A percentile compares a stretch with the other conserved stretches of the same genome.
Conservation (phyloP, 2,329 filamentous ascomycete genomes). For the Conoideocrella luteorostrata region DNA sequence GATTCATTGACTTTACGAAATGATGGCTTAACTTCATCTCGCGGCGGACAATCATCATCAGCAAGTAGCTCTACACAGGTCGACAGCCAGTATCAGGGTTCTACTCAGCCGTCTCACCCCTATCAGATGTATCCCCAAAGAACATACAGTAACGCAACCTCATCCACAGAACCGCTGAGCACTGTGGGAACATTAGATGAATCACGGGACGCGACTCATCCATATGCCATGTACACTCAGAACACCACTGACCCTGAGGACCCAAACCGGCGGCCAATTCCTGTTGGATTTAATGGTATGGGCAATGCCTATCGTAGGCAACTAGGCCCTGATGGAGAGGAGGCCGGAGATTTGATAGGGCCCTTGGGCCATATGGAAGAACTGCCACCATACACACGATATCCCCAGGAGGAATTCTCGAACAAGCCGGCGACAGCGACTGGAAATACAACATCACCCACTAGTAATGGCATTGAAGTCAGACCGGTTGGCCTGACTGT, state of each 20-base stretch:
- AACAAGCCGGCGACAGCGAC: conserved; percentile 26
- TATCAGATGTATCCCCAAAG: conserved; percentile 81
- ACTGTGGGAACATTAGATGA: conserved; percentile 46
- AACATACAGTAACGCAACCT: conserved; percentile 62
- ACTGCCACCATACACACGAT: conserved; percentile 84
- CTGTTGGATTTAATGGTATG: conserved; percentile 68
- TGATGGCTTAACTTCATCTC: conserved; percentile 34
- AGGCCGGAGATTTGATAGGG: conserved; percentile 79
- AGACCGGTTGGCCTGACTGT: not conserved
- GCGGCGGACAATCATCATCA: conserved; percentile 5
- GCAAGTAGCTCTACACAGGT: conserved; percentile 23
- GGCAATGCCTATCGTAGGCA: conserved; percentile 63
- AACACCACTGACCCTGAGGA: conserved; percentile 57
- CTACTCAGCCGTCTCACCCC: conserved; percentile 71
- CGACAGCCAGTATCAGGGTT: conserved; percentile 63
- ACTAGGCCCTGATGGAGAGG: conserved; percentile 74
- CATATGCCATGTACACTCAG: conserved; percentile 82
- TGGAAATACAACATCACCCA: conserved; percentile 12
- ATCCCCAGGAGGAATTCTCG: conserved; percentile 66
- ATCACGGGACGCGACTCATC: conserved; percentile 66
- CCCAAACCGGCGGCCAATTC: conserved; percentile 40
- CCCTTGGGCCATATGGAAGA: conserved; percentile 86
- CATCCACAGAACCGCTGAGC: conserved; percentile 49
- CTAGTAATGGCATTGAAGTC: not conserved
- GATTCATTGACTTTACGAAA: conserved; percentile 47